These are phyloP conservation scores for Neopestalotiopsis rosae DNA, from an alignment of 2,329 filamentous ascomycete species.

Conservation along the genomic window DNA sequence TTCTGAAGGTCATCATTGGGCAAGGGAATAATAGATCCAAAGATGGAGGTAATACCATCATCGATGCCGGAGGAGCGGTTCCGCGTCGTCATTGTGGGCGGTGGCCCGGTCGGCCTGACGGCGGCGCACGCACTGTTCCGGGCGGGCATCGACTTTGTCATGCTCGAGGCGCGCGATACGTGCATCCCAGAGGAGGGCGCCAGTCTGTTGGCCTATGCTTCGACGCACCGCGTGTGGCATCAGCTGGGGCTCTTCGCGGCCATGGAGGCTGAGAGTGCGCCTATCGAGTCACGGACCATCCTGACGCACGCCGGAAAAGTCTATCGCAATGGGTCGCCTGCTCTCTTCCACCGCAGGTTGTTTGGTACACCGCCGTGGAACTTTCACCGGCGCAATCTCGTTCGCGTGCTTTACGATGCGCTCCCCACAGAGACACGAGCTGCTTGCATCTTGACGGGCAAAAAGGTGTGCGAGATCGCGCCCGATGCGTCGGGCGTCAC, in stretches of 20 bases:
- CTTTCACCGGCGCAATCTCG: conserved; percentile 7
- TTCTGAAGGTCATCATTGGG: not conserved
- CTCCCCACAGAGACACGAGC: not conserved
- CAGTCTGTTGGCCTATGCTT: not conserved
- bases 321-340: conserved; percentile 10
- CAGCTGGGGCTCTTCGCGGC: conserved; percentile 7
- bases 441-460: not conserved
- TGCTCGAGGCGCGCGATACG: conserved; percentile 17
- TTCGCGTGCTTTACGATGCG: conserved; percentile 3
- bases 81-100: conserved; percentile 20
- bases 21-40: not conserved
- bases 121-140: conserved; percentile 14
- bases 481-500: conserved; percentile 9
- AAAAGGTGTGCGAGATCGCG: conserved; percentile 16
- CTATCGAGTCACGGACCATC: conserved; percentile 7
- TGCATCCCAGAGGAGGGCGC: conserved; percentile 4
- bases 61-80: conserved; percentile 7
- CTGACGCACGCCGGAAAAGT: conserved; percentile 12
- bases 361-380: conserved; percentile 13
- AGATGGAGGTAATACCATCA: not conserved
- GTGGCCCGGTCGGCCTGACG: conserved; percentile 18
- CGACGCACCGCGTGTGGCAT: conserved; percentile 10
- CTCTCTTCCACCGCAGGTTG: not conserved
- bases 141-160: conserved; percentile 19
- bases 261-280: conserved; percentile 9